Evolutionary conservation across 2,329 filamentous ascomycete genomes (phyloP).

Genomic region (Botrytis fabae): DNA sequence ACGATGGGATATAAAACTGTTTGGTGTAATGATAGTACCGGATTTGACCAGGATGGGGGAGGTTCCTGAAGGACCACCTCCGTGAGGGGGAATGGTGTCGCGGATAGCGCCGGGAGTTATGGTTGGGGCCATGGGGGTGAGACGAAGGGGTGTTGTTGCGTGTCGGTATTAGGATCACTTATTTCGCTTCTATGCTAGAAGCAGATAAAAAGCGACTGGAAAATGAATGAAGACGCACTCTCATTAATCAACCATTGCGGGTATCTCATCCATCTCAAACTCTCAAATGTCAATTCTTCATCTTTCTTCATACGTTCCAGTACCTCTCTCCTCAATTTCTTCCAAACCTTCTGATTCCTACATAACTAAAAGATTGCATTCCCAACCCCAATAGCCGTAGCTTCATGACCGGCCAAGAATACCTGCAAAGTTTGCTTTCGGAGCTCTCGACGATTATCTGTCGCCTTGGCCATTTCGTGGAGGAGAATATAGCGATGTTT

Average conservation of each 20-base stretch:
- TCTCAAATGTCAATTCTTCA: constrained; percentile 42
- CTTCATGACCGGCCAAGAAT: constrained; percentile 46
- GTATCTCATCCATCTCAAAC: constrained; percentile 42
- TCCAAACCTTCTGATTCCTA: constrained; percentile 35
- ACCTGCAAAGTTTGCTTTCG: constrained; percentile 40
- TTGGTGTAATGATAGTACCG: constrained; percentile 25
- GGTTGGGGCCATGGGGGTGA: background rate
- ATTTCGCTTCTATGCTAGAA: too few relatives aligned
- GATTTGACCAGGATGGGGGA: constrained; percentile 34
- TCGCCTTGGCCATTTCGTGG: constrained; percentile 26
- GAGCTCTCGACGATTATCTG: constrained; percentile 44
- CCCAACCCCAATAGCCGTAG: constrained; percentile 43
- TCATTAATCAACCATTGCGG: background rate
- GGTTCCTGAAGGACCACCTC: constrained; percentile 36
- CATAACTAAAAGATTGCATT: constrained; percentile 38
- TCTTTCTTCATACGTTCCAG: constrained; percentile 37
- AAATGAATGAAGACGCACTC: background rate
- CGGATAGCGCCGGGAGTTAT: constrained; percentile 23
- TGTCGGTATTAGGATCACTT: too few relatives aligned
- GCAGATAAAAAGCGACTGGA: too few relatives aligned
- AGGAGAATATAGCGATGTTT: background rate
- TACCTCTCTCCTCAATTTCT: constrained; percentile 34
- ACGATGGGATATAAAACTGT: constrained; percentile 41
- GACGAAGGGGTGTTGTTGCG: background rate
- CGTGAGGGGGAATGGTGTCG: constrained; percentile 34